phyloP scores from a whole-genome alignment of 768 basidiomycete genomes.

The Suillus cothurnatus region DNA sequence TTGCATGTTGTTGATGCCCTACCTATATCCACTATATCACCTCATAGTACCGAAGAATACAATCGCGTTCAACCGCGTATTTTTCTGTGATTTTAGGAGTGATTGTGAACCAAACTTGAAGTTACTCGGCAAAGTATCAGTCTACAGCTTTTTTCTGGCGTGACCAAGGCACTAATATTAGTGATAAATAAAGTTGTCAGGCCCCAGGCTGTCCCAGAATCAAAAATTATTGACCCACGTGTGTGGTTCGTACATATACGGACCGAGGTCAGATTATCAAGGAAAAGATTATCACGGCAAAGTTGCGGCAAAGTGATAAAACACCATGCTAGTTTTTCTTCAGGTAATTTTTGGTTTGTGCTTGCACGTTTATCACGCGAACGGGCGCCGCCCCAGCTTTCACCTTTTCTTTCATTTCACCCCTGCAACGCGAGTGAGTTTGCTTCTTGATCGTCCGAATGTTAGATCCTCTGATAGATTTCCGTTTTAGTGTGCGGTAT shows the following conservation, averaged over 20 bases:
- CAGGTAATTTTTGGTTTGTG: slow-evolving; percentile 7
- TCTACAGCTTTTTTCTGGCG: too few relatives aligned
- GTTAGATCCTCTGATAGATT: slow-evolving; percentile 13
- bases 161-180: background rate
- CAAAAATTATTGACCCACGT: slow-evolving; percentile 1
- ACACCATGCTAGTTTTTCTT: background rate
- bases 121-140: too few relatives aligned
- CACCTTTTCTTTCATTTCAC: slow-evolving; percentile 1
- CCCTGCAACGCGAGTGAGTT: slow-evolving; percentile 31
- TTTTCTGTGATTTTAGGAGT: slow-evolving; percentile 19
- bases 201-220: too few relatives aligned
- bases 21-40: slow-evolving; percentile 38
- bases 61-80: slow-evolving; percentile 77
- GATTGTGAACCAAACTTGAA: background rate
- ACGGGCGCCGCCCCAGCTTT: background rate
- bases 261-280: background rate
- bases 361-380: slow-evolving; percentile 10
- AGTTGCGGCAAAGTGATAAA: background rate
- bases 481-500: slow-evolving; percentile 80
- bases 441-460: background rate
- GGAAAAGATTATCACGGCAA: slow-evolving; percentile 5
- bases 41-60: slow-evolving; percentile 48
- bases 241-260: background rate
- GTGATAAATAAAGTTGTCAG: background rate
- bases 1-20: slow-evolving; percentile 17